Evolutionary conservation across 2,329 filamentous ascomycete genomes (phyloP), one percentile per base, ranked within the genome.

Genomic region (Aspergillus sp.): DNA sequence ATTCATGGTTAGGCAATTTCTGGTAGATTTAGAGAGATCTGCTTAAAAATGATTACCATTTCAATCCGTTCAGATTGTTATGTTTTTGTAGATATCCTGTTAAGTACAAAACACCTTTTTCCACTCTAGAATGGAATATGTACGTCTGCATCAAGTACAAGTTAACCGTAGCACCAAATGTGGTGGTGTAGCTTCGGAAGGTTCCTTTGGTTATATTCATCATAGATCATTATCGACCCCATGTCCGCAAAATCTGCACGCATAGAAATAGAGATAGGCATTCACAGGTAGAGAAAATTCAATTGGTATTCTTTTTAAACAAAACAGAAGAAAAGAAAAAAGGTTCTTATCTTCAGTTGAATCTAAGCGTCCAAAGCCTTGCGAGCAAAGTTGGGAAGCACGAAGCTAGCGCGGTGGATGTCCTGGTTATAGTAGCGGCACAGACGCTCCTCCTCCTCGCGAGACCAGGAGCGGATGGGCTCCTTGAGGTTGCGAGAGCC

Each of bases 391-490:
- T 86, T 97, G 62, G 95, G 95, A 74, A 99, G 84, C 63, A 98
- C 79, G 77, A 98, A 99, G 76, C 88, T 87, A 62, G 95, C 93
- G 82, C 92, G 89, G 85, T 99, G 95, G 73, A 99, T 93, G 74
- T 96, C 91, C 74, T 91, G 84, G 82, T 92, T 98, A 85, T 99
- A 99, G 87, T 99, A 99, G 76, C 86, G 86, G 90, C 91, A 96
- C 70, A 93, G 82, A 78, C 91, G 88, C 73, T 91, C 88, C 85
- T 99, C 95, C 80, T 98, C 92, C 79, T 96, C 93, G 64, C 83
- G 75, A 63, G 86, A 83, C 89, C 92, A 96, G 69, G 79, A 83
- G 73, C 95, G 89, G 62, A 97, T 73, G 54, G 95, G 95, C 79
- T 88, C 90, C 77, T 85, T 91, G 74, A 98, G 85, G 79, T 99